Percentiles rank a stretch among this genome's conserved stretches.
Conservation (phyloP, 768 basidiomycete species). For the Butyriboletus loyo region DNA sequence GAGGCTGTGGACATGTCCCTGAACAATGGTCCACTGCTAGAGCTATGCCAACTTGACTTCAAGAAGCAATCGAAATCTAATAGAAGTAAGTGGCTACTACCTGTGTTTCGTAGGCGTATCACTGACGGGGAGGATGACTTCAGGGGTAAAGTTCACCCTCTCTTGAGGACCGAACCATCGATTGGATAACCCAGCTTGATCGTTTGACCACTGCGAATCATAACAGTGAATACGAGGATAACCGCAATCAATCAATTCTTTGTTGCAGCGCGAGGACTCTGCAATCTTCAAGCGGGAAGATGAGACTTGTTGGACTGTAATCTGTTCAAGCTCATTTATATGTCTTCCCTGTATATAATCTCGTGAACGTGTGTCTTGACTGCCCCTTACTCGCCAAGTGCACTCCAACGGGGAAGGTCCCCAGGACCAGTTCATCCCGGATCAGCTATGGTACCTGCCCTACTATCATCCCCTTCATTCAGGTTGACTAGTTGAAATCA, state of each 20-base stretch:
- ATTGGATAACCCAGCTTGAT: neutral
- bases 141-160: neutral
- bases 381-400: neutral
- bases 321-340: neutral
- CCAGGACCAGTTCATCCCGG: neutral
- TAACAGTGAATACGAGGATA: neutral
- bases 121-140: constrained; percentile 1
- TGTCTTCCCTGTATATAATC: neutral
- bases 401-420: neutral
- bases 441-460: neutral
- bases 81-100: neutral
- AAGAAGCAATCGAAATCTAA: neutral
- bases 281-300: neutral
- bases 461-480: neutral
- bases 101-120: neutral
- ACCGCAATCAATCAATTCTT: neutral
- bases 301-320: neutral
- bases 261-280: neutral
- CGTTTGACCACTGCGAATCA: neutral
- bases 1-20: neutral
- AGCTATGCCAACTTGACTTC: constrained; percentile 15
- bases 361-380: neutral
- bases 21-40: neutral
- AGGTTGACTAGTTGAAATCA: neutral
- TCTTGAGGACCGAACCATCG: neutral